Evolutionary conservation across 2,329 filamentous ascomycete genomes (phyloP).

Genomic region (Fusarium hostae): DNA sequence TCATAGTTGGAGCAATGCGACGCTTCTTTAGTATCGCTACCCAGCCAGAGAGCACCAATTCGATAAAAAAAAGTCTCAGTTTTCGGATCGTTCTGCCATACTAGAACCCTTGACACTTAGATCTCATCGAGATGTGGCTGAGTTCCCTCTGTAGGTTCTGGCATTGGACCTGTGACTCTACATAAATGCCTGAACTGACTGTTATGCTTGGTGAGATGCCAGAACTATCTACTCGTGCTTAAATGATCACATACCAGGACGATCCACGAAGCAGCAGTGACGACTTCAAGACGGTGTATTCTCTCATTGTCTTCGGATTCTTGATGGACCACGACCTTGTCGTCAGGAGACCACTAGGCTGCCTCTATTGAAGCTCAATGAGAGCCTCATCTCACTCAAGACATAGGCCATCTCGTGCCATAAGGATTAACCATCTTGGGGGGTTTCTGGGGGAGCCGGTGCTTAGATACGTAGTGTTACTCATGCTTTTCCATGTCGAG

Average conservation of each 20-base stretch:
- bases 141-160: not conserved
- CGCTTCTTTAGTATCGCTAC: fast-evolving
- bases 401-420: not conserved
- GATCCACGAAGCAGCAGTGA: fast-evolving
- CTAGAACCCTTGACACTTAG: fast-evolving
- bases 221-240: not conserved
- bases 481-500: no score
- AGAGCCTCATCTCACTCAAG: not conserved
- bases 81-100: no score
- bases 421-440: not conserved
- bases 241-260: not conserved
- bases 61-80: fast-evolving
- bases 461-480: not conserved
- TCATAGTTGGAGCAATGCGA: not conserved
- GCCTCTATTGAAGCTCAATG: not conserved
- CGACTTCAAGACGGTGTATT: fast-evolving
- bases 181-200: not conserved
- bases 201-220: no score
- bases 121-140: not conserved
- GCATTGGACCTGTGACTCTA: not conserved
- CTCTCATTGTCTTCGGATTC: no score
- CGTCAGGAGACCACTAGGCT: not conserved
- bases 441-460: not conserved
- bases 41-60: no score
- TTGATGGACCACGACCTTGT: not conserved